Conservation (phyloP, 805 yeast genomes). For the Metschnikowia similis region DNA sequence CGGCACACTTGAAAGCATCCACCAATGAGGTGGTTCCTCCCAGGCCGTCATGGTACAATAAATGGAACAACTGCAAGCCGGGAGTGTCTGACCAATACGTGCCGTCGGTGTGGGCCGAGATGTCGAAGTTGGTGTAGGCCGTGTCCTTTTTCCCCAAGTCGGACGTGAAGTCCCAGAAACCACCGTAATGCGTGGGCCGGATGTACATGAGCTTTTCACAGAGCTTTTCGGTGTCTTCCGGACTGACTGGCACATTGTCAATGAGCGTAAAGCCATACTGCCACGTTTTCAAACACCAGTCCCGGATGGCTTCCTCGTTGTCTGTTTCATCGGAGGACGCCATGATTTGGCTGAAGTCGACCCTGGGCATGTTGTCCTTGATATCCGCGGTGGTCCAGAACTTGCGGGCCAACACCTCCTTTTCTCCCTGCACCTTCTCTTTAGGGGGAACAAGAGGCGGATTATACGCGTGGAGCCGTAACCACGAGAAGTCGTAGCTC, state of each 20-base stretch:
- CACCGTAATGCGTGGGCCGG: slow-evolving; percentile 73
- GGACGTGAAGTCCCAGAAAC: slow-evolving; percentile 74
- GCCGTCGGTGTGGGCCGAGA: slow-evolving; percentile 67
- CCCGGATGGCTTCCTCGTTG: slow-evolving; percentile 43
- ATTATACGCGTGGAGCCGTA: slow-evolving; percentile 47
- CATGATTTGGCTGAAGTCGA: slow-evolving; percentile 48
- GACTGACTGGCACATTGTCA: slow-evolving; percentile 55
- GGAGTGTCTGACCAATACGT: slow-evolving; percentile 74
- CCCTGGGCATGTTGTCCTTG: slow-evolving; percentile 39
- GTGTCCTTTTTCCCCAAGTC: slow-evolving; percentile 65
- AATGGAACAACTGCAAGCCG: slow-evolving; percentile 64
- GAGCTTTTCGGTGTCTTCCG: slow-evolving; percentile 55
- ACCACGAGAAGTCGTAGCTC: slow-evolving; percentile 38
- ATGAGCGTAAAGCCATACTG: slow-evolving; percentile 59
- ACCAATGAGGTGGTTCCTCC: slow-evolving; percentile 69
- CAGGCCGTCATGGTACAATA: slow-evolving; percentile 56
- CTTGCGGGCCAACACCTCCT: slow-evolving; percentile 25
- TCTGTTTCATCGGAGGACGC: slow-evolving; percentile 22
- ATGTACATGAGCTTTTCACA: slow-evolving; percentile 56
- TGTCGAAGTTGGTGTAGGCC: slow-evolving; percentile 65
- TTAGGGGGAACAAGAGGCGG: slow-evolving; percentile 40
- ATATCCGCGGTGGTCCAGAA: slow-evolving; percentile 46
- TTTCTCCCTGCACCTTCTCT: slow-evolving; percentile 24
- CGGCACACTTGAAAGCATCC: slow-evolving; percentile 62
- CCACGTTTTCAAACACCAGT: slow-evolving; percentile 53